phyloP scores from a whole-genome alignment of 2,329 filamentous ascomycete genomes.

The Fusarium vanettenii region DNA sequence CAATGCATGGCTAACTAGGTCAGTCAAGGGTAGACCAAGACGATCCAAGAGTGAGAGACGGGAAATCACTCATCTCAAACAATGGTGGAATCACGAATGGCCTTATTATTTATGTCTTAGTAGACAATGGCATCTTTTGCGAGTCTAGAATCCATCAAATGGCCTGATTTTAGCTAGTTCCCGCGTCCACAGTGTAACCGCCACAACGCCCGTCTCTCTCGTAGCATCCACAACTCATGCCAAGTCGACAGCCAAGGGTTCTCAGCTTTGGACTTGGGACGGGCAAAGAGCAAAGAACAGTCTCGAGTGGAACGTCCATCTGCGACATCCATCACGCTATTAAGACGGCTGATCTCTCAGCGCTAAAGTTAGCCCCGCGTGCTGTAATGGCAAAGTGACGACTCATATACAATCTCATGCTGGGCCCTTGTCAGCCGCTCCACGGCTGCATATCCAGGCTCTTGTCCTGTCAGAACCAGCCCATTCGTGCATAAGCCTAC shows the following conservation, averaged over 20 bases:
- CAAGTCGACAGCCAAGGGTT: not conserved
- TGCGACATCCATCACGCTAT: not conserved
- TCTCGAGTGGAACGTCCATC: not conserved
- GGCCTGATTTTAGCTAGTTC: conserved; percentile 23
- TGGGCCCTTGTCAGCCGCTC: not conserved
- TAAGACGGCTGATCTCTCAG: not conserved
- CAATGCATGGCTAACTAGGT: not conserved
- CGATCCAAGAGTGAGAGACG: not conserved
- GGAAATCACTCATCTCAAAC: conserved; percentile 3
- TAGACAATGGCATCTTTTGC: not conserved
- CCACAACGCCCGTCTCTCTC: not conserved
- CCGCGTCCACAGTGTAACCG: conserved; percentile 25
- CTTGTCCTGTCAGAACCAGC: not conserved
- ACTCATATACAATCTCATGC: not conserved
- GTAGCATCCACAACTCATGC: not conserved
- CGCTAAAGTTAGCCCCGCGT: not conserved
- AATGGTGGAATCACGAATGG: not conserved
- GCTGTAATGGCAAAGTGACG: not conserved
- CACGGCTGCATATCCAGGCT: not conserved
- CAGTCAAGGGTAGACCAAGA: not conserved
- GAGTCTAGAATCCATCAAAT: conserved; percentile 27
- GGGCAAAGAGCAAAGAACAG: not conserved
- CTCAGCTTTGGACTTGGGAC: not conserved
- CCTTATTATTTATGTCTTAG: too few relatives aligned
- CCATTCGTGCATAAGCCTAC: conserved; percentile 3